Base-by-base conservation (phyloP, 2,329 filamentous ascomycete species). In the Fusarium sp. region DNA sequence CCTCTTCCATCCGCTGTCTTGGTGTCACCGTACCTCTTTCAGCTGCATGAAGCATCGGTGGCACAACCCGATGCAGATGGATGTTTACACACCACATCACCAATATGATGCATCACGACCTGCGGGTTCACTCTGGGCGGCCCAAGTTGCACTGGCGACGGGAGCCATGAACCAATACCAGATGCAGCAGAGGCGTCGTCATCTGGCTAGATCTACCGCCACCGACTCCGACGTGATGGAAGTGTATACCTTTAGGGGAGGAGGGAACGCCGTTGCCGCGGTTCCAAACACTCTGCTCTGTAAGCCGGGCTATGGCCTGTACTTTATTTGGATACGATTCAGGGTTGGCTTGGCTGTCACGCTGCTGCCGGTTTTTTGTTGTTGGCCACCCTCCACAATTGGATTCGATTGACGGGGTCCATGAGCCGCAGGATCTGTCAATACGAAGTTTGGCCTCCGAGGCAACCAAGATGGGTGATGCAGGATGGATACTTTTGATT, bases 321-420 rank as follows among this genome's bases (percentile, higher is more conserved):
- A 39, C 68, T 75, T 75, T 65, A 62, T 74, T 66, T 69, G 57
- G 68, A 74, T 69, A 74, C 68, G 71, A 72, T 70, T 18, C 52
- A 66, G 23, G 23, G 45, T 43, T 20, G 25, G 35, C 25, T 45
- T 25, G 27, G 39, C 43, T 52, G 30, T 56, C 52, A 50, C 45
- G 52, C 32, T 35, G n/a, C 23, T 35, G n/a, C 23, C 41, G 20
- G 20, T 35, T 56, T 32, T 32, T 32, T 32, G 32, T 35, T 20
- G 30, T 59, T 62, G 45, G 48, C 60, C 63, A 62, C 73, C 52
- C 41, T 30, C 45, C 16, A 50, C 45, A 50, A 50, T 27, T n/a
- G 20, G 41, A 45, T 50, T 27, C 41, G 45, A 50, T 50, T 27
- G 45, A 50, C 23, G 25, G 43, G 23, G 18, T 34, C 39, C 39